Evolutionary conservation across 2,329 filamentous ascomycete genomes (phyloP), one percentile per base, ranked within the genome.

Genomic region (Fusarium lateritium): DNA sequence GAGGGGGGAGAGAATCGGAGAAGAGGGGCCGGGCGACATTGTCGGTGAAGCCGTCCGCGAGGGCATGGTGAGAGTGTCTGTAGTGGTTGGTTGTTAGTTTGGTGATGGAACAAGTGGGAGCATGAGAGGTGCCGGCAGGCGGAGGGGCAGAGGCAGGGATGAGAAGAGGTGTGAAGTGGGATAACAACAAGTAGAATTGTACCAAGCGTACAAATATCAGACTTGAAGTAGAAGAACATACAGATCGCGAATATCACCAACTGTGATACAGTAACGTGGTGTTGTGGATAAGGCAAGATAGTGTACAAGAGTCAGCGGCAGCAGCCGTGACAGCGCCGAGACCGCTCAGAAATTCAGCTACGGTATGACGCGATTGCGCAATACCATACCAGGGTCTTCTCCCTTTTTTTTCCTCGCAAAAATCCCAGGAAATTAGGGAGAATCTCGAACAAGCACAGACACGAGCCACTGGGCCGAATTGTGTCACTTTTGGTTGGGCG

Each of bases 1-100:
- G 59, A 75, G 73, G 2, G 71, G 61, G 4, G 67, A 71, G 10
- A 75, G 69, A 3, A 75, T 64, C 7, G 73, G 73, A 5, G 73
- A 75, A 4, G 65, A 66, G 21, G 70, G 60, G 4, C 58, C 61
- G 17, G 65, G 73, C 4, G 73, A 74, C 56, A 75, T 62, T 11
- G 44, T 68, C 6, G 73, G 73, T 2, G 73, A 75, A 19, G 54
- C 67, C 42, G 72, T 63, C 42, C 62, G 66, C 31, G 73, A 74
- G 49, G 69, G 67, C 73, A 75, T 75, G 39, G 46, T 65, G 60
- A 59, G 49, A n/a, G 66, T 51, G 22, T 55, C 70, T 74, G 31
- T 47, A 24, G 52, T 19, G 38, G 44, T 21, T 44, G 21, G 13
- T 62, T 40, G 51, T 60, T 44, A 66, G 68, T 46, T 43, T 44